Base-by-base conservation (phyloP, 257 asterid genomes). In the Solanum pimpinellifolium region DNA sequence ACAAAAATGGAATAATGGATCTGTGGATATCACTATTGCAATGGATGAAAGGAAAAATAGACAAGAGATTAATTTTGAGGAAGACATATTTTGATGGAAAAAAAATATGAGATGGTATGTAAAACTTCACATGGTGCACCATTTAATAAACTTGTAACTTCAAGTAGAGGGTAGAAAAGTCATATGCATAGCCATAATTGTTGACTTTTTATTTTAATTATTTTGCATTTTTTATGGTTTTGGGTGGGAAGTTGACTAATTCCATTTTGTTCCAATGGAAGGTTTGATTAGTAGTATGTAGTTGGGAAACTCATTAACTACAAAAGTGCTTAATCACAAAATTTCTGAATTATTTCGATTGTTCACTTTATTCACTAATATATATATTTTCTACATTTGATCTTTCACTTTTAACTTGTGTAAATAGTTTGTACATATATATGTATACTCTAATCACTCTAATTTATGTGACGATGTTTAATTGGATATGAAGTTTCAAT, bases 1-100 rank as follows among this genome's bases (percentile, higher is more conserved):
- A 23, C 92, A 92, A 29, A 89, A 39, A 88, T 76, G 87, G 85
- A 47, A 88, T 2, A 90, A 84, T 62, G 93, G 92, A 84, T 83
- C 25, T 23, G 68, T 25, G 2, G 92, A 83, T 47, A 86, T 29
- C 11, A 90, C 78, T 25, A 72, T 41, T 23, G 49, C 39, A 60
- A 69, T 29, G 12, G 27, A 37, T 39, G 52, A 83, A 35, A 84
- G 60, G 2, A 84, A 44, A 39, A 27, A 18, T 44, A 90, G 69
- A 70, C 29, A 31, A 65, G 70, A 84, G 78, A 86, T 56, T 31
- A 83, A 27, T 33, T 87, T 81, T 6, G 87, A 85, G 87, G 49
- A 60, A 15, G 62, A 5, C 86, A 83, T 83, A 35, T 39, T 74
- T 74, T 62, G 69, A 62, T 23, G 15, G 0, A 11, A 25, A 72